phyloP scores from a whole-genome alignment of 2,329 filamentous ascomycete species.

The Colletotrichum spaethianum region DNA sequence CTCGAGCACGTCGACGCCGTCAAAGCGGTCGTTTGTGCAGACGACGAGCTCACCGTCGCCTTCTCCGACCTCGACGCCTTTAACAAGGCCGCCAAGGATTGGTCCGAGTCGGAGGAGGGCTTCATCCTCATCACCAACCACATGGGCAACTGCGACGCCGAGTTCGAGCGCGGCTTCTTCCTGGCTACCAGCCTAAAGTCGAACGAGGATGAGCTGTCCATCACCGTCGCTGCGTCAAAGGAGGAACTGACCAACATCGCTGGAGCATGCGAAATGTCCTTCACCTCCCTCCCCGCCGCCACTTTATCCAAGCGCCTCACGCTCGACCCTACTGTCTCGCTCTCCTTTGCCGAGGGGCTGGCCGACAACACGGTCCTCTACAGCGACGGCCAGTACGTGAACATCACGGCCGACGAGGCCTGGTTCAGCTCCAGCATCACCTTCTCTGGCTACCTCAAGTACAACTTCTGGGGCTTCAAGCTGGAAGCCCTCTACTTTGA shows the following conservation, averaged over 20 bases:
- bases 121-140: conserved; percentile 60
- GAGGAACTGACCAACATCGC: conserved; percentile 52
- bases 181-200: conserved; percentile 48
- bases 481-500: conserved; percentile 58
- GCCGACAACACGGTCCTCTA: conserved; percentile 49
- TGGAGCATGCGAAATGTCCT: conserved; percentile 47
- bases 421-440: conserved; percentile 53
- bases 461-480: conserved; percentile 53
- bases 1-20: conserved; percentile 44
- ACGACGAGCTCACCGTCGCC: conserved; percentile 41
- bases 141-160: conserved; percentile 56
- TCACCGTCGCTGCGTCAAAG: conserved; percentile 51
- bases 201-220: conserved; percentile 46
- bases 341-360: conserved; percentile 42
- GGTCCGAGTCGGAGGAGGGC: conserved; percentile 39
- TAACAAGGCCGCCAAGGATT: conserved; percentile 41
- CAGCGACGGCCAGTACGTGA: conserved; percentile 49
- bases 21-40: conserved; percentile 34
- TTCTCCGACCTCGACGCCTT: conserved; percentile 41
- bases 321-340: conserved; percentile 45
- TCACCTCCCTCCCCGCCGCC: conserved; percentile 46
- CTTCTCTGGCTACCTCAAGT: conserved; percentile 59
- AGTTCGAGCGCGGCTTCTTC: conserved; percentile 57
- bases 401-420: conserved; percentile 52
- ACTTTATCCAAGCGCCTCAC: conserved; percentile 46